Evolutionary conservation across 2,329 filamentous ascomycete species (phyloP).

Genomic region (Aureobasidium pullulans): DNA sequence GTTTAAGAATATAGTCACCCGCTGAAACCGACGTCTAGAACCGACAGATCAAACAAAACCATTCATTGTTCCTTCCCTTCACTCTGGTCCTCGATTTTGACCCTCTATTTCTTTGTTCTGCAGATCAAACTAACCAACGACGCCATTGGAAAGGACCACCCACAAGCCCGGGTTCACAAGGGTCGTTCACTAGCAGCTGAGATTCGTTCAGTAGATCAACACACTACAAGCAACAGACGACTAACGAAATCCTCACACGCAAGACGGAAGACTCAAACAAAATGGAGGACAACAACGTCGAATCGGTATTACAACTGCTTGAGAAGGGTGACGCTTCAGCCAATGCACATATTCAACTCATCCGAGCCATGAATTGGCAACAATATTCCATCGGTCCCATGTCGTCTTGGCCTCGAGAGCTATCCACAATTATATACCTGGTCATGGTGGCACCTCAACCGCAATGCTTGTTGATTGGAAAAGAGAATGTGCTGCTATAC

Average conservation of each 20-base stretch:
- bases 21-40: not conserved
- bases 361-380: not conserved
- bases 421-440: not conserved
- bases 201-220: no score
- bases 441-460: not conserved
- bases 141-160: not conserved
- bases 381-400: not conserved
- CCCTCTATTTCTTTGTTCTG: not conserved
- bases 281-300: not conserved
- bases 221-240: not conserved
- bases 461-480: not conserved
- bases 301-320: not conserved
- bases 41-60: not conserved
- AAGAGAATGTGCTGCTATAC: not conserved
- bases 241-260: not conserved
- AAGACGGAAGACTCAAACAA: not conserved
- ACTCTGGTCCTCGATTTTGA: not conserved
- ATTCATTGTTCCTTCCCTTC: not conserved
- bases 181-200: not conserved
- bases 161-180: not conserved
- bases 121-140: not conserved
- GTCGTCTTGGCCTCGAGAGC: not conserved
- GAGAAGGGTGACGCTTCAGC: not conserved
- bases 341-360: not conserved
- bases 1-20: not conserved